phyloP scores from a whole-genome alignment of 768 basidiomycete species.

The Lactifluus piperatus region DNA sequence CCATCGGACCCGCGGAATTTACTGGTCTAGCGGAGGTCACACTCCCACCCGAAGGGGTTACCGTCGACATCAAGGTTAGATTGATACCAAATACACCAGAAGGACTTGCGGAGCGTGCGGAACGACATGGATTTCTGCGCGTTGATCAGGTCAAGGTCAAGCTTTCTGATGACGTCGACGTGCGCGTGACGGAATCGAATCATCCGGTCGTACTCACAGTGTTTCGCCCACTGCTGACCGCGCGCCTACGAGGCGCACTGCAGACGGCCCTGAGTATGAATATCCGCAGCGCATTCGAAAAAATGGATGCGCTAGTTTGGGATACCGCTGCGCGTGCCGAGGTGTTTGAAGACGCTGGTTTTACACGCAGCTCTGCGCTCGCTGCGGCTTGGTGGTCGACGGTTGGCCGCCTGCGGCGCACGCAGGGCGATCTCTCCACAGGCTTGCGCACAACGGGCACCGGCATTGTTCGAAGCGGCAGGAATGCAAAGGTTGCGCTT shows the following conservation, averaged over 20 bases:
- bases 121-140: conserved; percentile 42
- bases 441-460: conserved; percentile 53
- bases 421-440: conserved; percentile 29
- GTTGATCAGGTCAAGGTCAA: conserved; percentile 46
- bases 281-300: conserved; percentile 42
- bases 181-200: conserved; percentile 52
- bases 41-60: conserved; percentile 58
- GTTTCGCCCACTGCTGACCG: conserved; percentile 53
- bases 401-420: conserved; percentile 45
- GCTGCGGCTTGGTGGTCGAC: conserved; percentile 64
- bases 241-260: conserved; percentile 50
- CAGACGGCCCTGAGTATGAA: conserved; percentile 51
- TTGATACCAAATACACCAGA: conserved; percentile 45
- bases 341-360: conserved; percentile 58
- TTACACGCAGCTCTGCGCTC: conserved; percentile 39
- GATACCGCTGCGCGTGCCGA: conserved; percentile 49
- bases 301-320: conserved; percentile 46
- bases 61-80: conserved; percentile 58
- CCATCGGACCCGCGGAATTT: conserved; percentile 46
- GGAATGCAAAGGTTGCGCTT: conserved; percentile 44
- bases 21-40: conserved; percentile 53
- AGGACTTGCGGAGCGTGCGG: conserved; percentile 38
- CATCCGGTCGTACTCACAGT: conserved; percentile 52
- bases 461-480: conserved; percentile 41
- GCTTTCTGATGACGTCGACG: conserved; percentile 47